Conservation (phyloP, 306 rosid species). For the Fragaria vesca region DNA sequence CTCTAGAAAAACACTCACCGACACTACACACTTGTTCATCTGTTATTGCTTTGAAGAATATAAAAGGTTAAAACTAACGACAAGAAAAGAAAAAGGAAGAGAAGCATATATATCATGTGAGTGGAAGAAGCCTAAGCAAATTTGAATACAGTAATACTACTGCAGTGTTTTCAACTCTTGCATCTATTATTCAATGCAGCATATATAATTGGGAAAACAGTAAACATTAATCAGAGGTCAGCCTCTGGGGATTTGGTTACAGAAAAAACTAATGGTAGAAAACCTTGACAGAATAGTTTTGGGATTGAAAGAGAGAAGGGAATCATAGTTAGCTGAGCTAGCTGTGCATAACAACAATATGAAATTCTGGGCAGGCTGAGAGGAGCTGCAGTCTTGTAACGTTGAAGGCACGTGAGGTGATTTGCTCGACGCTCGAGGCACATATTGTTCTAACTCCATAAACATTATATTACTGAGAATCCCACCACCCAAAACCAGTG, state of each 20-base stretch:
- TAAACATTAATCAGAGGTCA: background rate
- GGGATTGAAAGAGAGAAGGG: conserved; percentile 22
- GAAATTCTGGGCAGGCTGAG: background rate
- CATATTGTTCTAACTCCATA: background rate
- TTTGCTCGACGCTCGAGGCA: conserved; percentile 21
- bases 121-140: background rate
- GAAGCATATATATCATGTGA: background rate
- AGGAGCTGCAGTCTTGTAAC: conserved; percentile 9
- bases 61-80: background rate
- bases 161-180: background rate
- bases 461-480: background rate
- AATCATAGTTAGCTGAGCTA: background rate
- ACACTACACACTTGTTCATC: background rate
- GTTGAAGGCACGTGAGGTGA: conserved; percentile 53
- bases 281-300: background rate
- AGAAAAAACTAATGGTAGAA: background rate
- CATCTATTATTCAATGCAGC: background rate
- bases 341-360: background rate
- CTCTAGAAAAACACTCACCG: conserved; percentile 18
- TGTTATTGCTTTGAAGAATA: background rate
- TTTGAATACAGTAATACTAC: background rate
- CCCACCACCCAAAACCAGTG: background rate
- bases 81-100: background rate
- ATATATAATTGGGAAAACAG: no score
- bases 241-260: conserved; percentile 11